Base-by-base conservation (phyloP, 1,284 basidiomycete species). In the Trichosporon coremiiforme region DNA sequence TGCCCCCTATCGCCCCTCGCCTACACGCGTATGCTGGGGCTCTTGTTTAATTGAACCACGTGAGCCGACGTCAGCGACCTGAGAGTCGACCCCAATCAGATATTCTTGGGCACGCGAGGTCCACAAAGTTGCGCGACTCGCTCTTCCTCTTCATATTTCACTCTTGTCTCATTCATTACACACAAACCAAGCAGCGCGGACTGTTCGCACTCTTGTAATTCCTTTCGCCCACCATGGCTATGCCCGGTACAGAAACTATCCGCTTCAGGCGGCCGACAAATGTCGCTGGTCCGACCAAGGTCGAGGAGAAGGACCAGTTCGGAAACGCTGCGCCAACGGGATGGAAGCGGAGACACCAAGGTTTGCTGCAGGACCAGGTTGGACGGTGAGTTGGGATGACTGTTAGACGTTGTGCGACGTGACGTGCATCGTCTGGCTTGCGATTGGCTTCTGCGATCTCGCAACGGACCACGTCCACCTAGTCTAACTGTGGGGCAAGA, bases 331-430 rank as follows among this genome's bases (percentile, higher is more conserved):
- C 77, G 20, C 78, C 78, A 13, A 64, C 71, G 66, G 79, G 79
- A 4, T 84, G 80, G 79, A 83, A 81, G 73, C 73, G 75, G 69
- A 67, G 83, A 57, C 83, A 84, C 73, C 78, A 80, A 68, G 83
- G 83, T 4, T 72, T 84, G 67, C 73, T 84, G n/a, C 83, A 84
- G 75, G 83, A 84, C 74, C 78, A 79, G 67, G 71, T 79, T 0
- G 73, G 78, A 22, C 72, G 82, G 82, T 83, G 4, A 45, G 41
- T 17, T 12, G 2, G 4, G 38, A 15, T 6, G 4, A 8, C 33
- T 4, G 8, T 3, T 8, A 3, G 33, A 4, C 33, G 33, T 33
- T 3, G 33, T 33, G 33, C 8, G 33, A 8, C 3, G 33, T 8
- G 33, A 4, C 33, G 33, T 3, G 33, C 33, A 8, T 33, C 33